Percentiles rank a stretch among this genome's conserved stretches.
Conservation (phyloP, 352 stramenopile genomes). For the Pythium chondricola region DNA sequence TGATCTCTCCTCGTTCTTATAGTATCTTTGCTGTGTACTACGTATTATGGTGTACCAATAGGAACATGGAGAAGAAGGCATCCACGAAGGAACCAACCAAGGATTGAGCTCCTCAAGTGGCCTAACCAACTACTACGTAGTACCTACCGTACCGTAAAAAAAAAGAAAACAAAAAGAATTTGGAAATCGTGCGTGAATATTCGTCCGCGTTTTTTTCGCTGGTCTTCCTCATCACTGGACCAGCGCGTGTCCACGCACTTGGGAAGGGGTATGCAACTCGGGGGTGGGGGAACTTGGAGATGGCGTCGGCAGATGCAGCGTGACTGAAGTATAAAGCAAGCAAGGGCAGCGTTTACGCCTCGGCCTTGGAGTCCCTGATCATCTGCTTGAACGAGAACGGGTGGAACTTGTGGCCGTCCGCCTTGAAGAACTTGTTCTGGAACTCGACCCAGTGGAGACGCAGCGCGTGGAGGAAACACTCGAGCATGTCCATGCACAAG, state of each 20-base stretch:
- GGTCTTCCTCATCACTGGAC: too few relatives aligned
- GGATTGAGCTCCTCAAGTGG: neutral
- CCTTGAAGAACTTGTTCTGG: conserved; percentile 99
- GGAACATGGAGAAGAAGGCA: conserved; percentile 59
- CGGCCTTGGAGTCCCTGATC: conserved; percentile 59
- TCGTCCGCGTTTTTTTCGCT: too few relatives aligned
- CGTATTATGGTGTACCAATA: conserved; percentile 12
- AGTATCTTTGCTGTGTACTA: neutral
- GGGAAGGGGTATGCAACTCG: neutral
- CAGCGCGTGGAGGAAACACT: conserved; percentile 99
- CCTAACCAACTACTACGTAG: neutral
- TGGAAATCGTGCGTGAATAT: too few relatives aligned
- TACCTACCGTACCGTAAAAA: neutral
- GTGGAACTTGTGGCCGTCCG: conserved; percentile 95
- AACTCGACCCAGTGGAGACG: conserved; percentile 99
- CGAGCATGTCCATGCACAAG: conserved; percentile 99
- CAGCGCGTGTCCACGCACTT: neutral
- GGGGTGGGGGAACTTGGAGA: neutral
- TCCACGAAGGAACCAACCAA: conserved; percentile 27
- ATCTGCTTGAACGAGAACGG: conserved; percentile 93
- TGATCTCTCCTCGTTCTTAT: neutral
- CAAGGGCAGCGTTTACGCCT: conserved; percentile 15
- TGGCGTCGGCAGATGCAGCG: conserved; percentile 2
- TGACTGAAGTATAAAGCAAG: neutral
- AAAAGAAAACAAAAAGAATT: neutral